Percentiles rank a stretch among this genome's conserved stretches.
phyloP scores from a whole-genome alignment of 805 yeast genomes.

The Lipomyces sp. region DNA sequence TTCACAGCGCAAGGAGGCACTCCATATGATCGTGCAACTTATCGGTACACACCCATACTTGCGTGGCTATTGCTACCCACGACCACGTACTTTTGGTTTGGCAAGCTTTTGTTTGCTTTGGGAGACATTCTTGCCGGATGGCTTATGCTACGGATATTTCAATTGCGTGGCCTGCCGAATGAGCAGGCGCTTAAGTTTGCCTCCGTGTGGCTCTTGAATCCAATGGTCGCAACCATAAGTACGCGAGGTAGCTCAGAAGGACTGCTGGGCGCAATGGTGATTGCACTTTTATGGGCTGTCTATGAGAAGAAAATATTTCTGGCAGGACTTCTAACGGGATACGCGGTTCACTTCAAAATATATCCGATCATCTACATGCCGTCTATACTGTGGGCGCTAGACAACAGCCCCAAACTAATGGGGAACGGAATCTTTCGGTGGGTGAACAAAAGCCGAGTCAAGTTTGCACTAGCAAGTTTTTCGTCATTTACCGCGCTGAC shows the following conservation, averaged over 20 bases:
- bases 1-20: conserved; percentile 61
- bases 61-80: conserved; percentile 83
- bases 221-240: conserved; percentile 90
- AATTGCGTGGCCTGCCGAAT: conserved; percentile 34
- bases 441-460: conserved; percentile 46
- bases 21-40: conserved; percentile 84
- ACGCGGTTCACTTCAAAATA: conserved; percentile 83
- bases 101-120: conserved; percentile 70
- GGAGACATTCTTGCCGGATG: conserved; percentile 82
- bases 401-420: conserved; percentile 22
- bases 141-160: conserved; percentile 48
- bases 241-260: conserved; percentile 95
- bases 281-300: conserved; percentile 50
- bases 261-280: conserved; percentile 70
- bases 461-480: conserved; percentile 44
- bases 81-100: conserved; percentile 55
- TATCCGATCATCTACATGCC: conserved; percentile 90
- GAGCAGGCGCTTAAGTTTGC: conserved; percentile 45
- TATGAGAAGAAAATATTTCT: conserved; percentile 43
- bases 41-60: conserved; percentile 86
- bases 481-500: conserved; percentile 50
- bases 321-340: conserved; percentile 55
- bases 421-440: conserved; percentile 33
- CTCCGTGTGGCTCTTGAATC: conserved; percentile 83
- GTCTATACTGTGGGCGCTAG: conserved; percentile 38